Evolutionary conservation across 495 filamentous ascomycete species (phyloP), one percentile per base, ranked within the genome.

Genomic region (Xylaria telfairii): DNA sequence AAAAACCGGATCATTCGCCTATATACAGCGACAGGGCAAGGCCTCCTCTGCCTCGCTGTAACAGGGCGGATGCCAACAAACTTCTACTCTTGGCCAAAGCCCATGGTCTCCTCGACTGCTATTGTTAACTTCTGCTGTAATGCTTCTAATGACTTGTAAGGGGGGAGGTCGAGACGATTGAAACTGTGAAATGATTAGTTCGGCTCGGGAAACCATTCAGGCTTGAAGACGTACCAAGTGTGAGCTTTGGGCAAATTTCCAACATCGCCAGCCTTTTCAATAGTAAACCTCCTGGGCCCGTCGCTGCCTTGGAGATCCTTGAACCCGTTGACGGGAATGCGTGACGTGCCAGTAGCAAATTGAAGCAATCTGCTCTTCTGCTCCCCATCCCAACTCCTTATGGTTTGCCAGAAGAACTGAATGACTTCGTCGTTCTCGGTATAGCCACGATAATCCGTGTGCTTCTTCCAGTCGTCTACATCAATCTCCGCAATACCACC

Each of bases 401-500:
- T 84, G 66, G 93, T 95, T 87, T 97, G 96, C 96, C 96, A 99
- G 88, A 99, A 99, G 84, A 94, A 95, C 79, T 92, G 90, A 73
- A 99, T 96, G 39, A 98, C 96, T 77, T 97, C 93, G 79, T 98
- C 96, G 64, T 89, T 90, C 82, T 99, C 96, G 47, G 97, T 97
- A 84, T 99, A 99, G n/a, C 96, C 96, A 70, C 96, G 90, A 83
- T 99, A 99, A 78, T 99, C 96, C n/a, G 96, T 99, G 83, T 99
- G 96, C 84, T 99, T 99, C 91, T 99, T 99, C 96, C 96, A 99
- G 81, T 99, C 96, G 60, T 98, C 96, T 24, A 99, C 96, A 76
- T 99, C 96, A 74, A 99, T 99, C 80, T 99, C 96, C 54, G 96
- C 96, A 77, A 99, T 99, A 86, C 96, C 96, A 72, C 96, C 96